Percentiles rank a stretch among this genome's conserved stretches.
These are phyloP conservation scores for Psilocybe mexicana DNA, from an alignment of 1,284 basidiomycete genomes.

Conservation along the genomic window DNA sequence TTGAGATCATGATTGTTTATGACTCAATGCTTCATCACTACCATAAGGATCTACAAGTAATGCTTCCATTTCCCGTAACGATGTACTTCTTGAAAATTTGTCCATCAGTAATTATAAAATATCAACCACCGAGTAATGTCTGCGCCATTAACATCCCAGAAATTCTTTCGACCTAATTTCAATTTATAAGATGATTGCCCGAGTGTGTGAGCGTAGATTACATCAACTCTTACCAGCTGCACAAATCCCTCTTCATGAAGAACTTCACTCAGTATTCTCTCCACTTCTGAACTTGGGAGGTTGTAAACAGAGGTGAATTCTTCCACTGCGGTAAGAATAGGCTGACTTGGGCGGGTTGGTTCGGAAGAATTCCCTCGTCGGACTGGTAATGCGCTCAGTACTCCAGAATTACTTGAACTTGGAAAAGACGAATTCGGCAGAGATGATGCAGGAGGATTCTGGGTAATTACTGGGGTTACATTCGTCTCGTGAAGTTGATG, in stretches of 20 bases:
- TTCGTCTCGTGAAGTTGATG: neutral
- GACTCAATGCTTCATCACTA: neutral
- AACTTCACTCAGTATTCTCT: slow-evolving; percentile 49
- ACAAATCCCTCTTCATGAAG: slow-evolving; percentile 60
- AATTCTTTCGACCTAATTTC: slow-evolving; percentile 23
- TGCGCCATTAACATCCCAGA: slow-evolving; percentile 21
- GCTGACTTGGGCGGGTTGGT: neutral
- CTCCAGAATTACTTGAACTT: slow-evolving; percentile 7
- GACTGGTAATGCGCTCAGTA: neutral
- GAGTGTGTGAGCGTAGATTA: neutral
- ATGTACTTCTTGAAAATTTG: neutral
- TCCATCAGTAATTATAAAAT: neutral
- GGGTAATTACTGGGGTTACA: neutral
- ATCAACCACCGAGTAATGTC: slow-evolving; percentile 8
- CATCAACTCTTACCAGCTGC: slow-evolving; percentile 39
- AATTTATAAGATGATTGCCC: neutral
- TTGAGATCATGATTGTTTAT: slow-evolving; percentile 21
- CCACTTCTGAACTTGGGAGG: slow-evolving; percentile 46
- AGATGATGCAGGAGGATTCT: slow-evolving; percentile 9
- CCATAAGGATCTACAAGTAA: neutral
- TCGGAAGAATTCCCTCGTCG: neutral
- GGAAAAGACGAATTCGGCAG: slow-evolving; percentile 9
- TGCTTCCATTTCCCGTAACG: slow-evolving; percentile 1
- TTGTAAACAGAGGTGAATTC: slow-evolving; percentile 46
- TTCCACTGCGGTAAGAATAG: slow-evolving; percentile 28